A percentile compares a stretch with the other conserved stretches of the same genome.
Conservation (phyloP, 2,329 filamentous ascomycete species). For the Periconia digitata region DNA sequence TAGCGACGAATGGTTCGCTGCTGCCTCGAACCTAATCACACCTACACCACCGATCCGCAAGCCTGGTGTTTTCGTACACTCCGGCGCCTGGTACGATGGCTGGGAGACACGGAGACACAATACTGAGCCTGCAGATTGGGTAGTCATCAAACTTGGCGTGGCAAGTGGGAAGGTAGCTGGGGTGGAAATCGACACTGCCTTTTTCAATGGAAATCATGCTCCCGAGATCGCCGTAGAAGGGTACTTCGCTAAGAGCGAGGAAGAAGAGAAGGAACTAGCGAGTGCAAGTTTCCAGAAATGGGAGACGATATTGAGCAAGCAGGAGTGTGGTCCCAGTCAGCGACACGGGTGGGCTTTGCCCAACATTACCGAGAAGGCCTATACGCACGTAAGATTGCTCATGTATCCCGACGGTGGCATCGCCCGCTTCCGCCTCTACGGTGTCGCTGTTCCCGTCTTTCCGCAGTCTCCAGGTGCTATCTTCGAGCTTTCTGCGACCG, state of each 20-base stretch:
- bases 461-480: conserved; percentile 65
- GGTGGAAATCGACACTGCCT: conserved; percentile 78
- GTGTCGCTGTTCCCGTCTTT: conserved; percentile 74
- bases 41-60: conserved; percentile 58
- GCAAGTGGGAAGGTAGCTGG: conserved; percentile 72
- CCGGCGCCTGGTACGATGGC: conserved; percentile 66
- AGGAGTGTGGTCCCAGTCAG: conserved; percentile 73
- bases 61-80: conserved; percentile 60
- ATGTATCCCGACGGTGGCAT: conserved; percentile 89
- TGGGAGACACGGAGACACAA: conserved; percentile 67
- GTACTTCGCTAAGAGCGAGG: conserved; percentile 61
- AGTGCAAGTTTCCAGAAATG: conserved; percentile 52
- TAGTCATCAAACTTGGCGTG: conserved; percentile 60
- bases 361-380: conserved; percentile 61
- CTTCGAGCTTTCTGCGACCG: conserved; percentile 75
- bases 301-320: conserved; percentile 69
- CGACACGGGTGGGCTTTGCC: conserved; percentile 73
- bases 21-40: conserved; percentile 60
- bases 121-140: conserved; percentile 59
- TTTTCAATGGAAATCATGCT: conserved; percentile 81
- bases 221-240: conserved; percentile 78
- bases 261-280: conserved; percentile 63
- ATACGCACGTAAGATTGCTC: conserved; percentile 77
- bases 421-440: conserved; percentile 76
- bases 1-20: conserved; percentile 65